phyloP scores from a whole-genome alignment of 192 early-diverging fungal genomes.

The Dissophora globulifera region DNA sequence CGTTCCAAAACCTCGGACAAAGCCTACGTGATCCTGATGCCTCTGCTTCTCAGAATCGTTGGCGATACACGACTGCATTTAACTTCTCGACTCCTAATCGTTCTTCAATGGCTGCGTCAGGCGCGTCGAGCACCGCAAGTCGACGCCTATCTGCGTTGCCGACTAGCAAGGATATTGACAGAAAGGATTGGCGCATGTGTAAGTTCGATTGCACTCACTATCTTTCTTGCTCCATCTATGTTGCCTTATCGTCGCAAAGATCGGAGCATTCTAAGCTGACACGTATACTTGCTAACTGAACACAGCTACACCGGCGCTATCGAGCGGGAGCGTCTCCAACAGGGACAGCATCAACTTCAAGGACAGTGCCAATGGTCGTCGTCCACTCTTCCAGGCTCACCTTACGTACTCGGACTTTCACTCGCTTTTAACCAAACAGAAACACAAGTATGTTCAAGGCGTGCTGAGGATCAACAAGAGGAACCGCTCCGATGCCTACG shows the following conservation, averaged over 20 bases:
- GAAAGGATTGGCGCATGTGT: slow-evolving; percentile 51
- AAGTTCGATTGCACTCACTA: slow-evolving; percentile 1
- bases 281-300: too few relatives aligned
- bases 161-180: slow-evolving; percentile 24
- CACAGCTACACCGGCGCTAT: slow-evolving; percentile 45
- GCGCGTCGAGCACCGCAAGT: slow-evolving; percentile 3
- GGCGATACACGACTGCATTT: slow-evolving; percentile 46
- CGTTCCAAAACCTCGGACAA: slow-evolving; percentile 37
- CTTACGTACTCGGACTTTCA: slow-evolving; percentile 65
- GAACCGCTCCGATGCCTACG: slow-evolving; percentile 89
- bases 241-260: too few relatives aligned
- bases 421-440: slow-evolving; percentile 58
- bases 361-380: slow-evolving; percentile 65
- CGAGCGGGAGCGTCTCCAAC: slow-evolving; percentile 52
- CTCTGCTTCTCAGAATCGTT: slow-evolving; percentile 35
- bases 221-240: neutral
- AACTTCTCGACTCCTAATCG: slow-evolving; percentile 15
- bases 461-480: slow-evolving; percentile 87
- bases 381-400: slow-evolving; percentile 68
- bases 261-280: too few relatives aligned
- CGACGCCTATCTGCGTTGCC: slow-evolving; percentile 30
- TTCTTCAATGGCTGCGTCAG: slow-evolving; percentile 2
- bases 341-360: slow-evolving; percentile 61
- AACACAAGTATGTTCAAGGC: slow-evolving; percentile 74
- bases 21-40: slow-evolving; percentile 41